Evolutionary conservation across 2,329 filamentous ascomycete species (phyloP).

Genomic region (Ascochyta pisi): DNA sequence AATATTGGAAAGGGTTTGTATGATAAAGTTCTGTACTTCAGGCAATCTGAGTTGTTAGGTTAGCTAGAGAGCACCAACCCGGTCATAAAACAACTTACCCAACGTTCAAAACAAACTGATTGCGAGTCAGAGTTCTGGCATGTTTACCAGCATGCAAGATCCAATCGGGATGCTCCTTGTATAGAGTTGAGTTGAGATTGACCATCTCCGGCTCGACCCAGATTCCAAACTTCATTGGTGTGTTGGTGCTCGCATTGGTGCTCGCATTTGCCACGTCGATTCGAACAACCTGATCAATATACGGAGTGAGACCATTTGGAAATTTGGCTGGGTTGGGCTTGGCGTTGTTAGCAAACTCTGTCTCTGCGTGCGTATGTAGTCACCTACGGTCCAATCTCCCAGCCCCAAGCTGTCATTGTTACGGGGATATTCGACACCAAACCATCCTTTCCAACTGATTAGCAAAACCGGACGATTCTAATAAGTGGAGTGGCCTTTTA

Average conservation of each 20-base stretch:
- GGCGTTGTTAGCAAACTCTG: background rate
- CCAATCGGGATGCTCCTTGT: constrained; percentile 69
- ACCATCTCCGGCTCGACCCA: constrained; percentile 76
- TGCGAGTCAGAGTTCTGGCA: constrained; percentile 62
- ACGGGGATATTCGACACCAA: constrained; percentile 68
- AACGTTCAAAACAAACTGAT: constrained; percentile 68
- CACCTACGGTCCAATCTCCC: constrained; percentile 63
- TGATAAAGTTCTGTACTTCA: constrained; percentile 69
- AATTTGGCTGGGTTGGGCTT: constrained; percentile 63
- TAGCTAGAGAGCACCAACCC: too few species aligned
- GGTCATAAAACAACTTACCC: constrained; percentile 27
- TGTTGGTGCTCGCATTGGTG: constrained; percentile 42
- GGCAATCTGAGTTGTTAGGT: constrained; percentile 48
- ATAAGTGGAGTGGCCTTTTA: constrained; percentile 39
- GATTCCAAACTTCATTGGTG: constrained; percentile 65
- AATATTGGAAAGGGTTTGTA: constrained; percentile 61
- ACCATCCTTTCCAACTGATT: constrained; percentile 62
- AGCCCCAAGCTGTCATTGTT: constrained; percentile 64
- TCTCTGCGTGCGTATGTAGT: too few species aligned
- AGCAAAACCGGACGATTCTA: too few species aligned
- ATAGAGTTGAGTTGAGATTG: constrained; percentile 67
- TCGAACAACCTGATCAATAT: constrained; percentile 60
- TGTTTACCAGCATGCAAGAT: constrained; percentile 64
- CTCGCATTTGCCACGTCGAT: constrained; percentile 54
- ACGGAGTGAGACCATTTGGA: constrained; percentile 61